A percentile compares a stretch with the other conserved stretches of the same genome.
Evolutionary conservation across 2,329 filamentous ascomycete genomes (phyloP).

Genomic region (Sordariomycetes sp.): DNA sequence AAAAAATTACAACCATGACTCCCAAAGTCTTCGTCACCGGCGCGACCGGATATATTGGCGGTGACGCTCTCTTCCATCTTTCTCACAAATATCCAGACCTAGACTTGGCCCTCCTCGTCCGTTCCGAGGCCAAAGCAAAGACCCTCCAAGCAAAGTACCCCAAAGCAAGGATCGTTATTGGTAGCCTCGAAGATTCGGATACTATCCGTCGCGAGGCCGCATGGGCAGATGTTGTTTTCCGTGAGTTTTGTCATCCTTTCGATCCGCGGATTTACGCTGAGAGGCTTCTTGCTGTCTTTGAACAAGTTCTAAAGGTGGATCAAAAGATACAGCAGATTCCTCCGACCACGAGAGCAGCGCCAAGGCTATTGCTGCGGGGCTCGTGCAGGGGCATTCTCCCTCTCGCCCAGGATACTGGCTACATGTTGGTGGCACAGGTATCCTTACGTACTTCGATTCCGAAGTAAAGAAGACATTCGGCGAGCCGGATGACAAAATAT

Average conservation of each 20-base stretch:
- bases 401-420: conserved; percentile 32
- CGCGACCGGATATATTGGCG: conserved; percentile 11
- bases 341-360: conserved; percentile 30
- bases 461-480: conserved; percentile 25
- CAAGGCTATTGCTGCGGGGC: conserved; percentile 27
- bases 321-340: conserved; percentile 23
- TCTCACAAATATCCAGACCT: conserved; percentile 7
- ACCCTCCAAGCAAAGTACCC: neutral
- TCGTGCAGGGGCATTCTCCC: conserved; percentile 28
- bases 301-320: neutral
- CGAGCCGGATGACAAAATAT: conserved; percentile 33
- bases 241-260: conserved; percentile 10
- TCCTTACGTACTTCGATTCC: conserved; percentile 35
- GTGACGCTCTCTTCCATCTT: conserved; percentile 8
- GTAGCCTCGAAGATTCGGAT: conserved; percentile 17
- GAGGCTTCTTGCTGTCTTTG: neutral
- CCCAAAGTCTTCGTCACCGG: conserved; percentile 6
- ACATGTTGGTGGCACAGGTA: conserved; percentile 41
- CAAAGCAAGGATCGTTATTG: conserved; percentile 11
- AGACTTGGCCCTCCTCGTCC: neutral
- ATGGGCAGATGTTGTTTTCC: conserved; percentile 20
- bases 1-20: neutral
- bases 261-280: neutral
- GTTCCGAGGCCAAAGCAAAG: neutral
- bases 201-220: conserved; percentile 15